These are phyloP conservation scores for Talaromyces stipitatus DNA, from an alignment of 495 filamentous ascomycete genomes.

Conservation along the genomic window DNA sequence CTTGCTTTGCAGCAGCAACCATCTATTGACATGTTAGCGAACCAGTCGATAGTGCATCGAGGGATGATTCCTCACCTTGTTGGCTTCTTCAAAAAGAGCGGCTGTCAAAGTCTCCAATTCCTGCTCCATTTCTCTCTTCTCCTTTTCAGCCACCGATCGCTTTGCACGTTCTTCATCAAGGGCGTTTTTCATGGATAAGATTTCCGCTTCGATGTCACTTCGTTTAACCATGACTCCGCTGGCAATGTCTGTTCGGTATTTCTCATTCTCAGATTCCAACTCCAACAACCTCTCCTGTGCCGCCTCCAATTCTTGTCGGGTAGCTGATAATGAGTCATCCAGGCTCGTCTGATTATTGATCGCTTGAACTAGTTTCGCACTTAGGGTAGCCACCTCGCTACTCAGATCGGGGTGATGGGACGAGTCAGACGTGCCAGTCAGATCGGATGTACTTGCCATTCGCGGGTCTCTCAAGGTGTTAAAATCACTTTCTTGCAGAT, in stretches of 20 bases:
- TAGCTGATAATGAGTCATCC: slow-evolving; percentile 77
- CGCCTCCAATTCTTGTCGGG: slow-evolving; percentile 76
- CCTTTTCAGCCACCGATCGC: slow-evolving; percentile 55
- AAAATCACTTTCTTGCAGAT: slow-evolving; percentile 31
- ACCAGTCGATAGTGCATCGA: background rate
- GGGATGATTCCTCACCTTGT: slow-evolving; percentile 46
- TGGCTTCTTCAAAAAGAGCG: slow-evolving; percentile 91
- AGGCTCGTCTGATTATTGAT: slow-evolving; percentile 95
- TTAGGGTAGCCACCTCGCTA: slow-evolving; percentile 82
- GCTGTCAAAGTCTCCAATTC: slow-evolving; percentile 87
- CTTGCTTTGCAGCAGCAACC: slow-evolving; percentile 72
- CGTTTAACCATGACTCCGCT: slow-evolving; percentile 63
- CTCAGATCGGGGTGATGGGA: slow-evolving; percentile 70
- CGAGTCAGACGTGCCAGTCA: slow-evolving; percentile 28
- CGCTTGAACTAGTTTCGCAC: slow-evolving; percentile 90
- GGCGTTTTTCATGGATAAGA: slow-evolving; percentile 59
- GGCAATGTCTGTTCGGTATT: slow-evolving; percentile 64
- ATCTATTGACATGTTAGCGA: slow-evolving; percentile 47
- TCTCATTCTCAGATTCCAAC: slow-evolving; percentile 59
- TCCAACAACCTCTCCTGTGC: slow-evolving; percentile 58
- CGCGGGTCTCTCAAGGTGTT: slow-evolving; percentile 47
- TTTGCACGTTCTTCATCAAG: slow-evolving; percentile 55
- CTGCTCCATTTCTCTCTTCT: slow-evolving; percentile 64
- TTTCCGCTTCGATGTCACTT: slow-evolving; percentile 60
- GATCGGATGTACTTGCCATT: slow-evolving; percentile 25